phyloP scores from a whole-genome alignment of 164 flowering plant genomes.

The Magnolia sinica region DNA sequence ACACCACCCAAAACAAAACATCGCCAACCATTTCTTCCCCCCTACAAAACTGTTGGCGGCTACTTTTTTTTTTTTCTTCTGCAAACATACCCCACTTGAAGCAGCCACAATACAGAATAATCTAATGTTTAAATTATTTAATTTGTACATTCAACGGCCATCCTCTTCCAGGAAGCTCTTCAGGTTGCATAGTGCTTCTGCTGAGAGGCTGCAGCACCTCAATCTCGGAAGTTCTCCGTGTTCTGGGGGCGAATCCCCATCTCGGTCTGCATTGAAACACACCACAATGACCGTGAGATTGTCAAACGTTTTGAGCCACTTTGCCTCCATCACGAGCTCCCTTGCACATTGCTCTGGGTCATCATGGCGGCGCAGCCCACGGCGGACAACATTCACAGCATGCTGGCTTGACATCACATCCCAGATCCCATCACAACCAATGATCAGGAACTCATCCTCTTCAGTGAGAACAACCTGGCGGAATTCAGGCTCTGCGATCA shows the following conservation, averaged over 20 bases:
- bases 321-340: constrained; percentile 70
- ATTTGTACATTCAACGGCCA: constrained; percentile 9
- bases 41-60: constrained; percentile 18
- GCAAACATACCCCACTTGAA: neutral
- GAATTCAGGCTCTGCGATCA: constrained; percentile 79
- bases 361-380: constrained; percentile 61
- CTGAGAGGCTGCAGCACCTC: constrained; percentile 60
- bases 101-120: constrained; percentile 7
- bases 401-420: constrained; percentile 86
- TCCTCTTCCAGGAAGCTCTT: constrained; percentile 41
- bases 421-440: constrained; percentile 93
- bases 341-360: constrained; percentile 73
- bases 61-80: neutral
- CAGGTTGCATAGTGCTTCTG: constrained; percentile 59
- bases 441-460: constrained; percentile 84
- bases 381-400: constrained; percentile 67
- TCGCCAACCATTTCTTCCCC: neutral
- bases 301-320: constrained; percentile 54
- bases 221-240: constrained; percentile 23
- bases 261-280: constrained; percentile 48
- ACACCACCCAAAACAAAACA: neutral
- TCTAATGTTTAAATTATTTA: neutral
- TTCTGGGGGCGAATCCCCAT: constrained; percentile 25
- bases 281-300: constrained; percentile 79
- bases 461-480: constrained; percentile 50